Evolutionary conservation across 208 protist genomes (phyloP).

Genomic region (Crithidia sp.): DNA sequence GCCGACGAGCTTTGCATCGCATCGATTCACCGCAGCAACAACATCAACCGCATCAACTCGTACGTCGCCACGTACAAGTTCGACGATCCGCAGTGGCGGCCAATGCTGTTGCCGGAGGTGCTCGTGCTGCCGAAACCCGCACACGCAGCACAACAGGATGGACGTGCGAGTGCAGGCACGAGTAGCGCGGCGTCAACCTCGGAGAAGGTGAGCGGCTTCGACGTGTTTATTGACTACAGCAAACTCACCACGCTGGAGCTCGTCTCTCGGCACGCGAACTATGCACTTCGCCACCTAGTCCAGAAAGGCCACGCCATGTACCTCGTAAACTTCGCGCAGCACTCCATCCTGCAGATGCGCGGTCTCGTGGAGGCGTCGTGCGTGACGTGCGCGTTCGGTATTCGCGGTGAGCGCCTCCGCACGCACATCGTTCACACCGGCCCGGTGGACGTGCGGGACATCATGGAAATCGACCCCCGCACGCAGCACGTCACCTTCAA

Average conservation of each 20-base stretch:
- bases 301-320: conserved; percentile 91
- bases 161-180: background rate
- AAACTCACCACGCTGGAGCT: conserved; percentile 81
- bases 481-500: conserved; percentile 59
- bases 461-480: conserved; percentile 50
- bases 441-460: conserved; percentile 71
- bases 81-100: conserved; percentile 81
- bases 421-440: conserved; percentile 85
- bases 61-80: conserved; percentile 92
- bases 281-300: conserved; percentile 82
- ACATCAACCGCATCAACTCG: conserved; percentile 78
- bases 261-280: conserved; percentile 80
- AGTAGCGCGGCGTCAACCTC: conserved; percentile 4
- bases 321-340: conserved; percentile 73
- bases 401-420: conserved; percentile 78
- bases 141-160: background rate
- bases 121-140: conserved; percentile 36
- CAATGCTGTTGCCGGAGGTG: conserved; percentile 79
- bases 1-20: conserved; percentile 85
- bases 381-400: conserved; percentile 83
- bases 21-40: conserved; percentile 70
- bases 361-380: conserved; percentile 84
- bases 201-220: conserved; percentile 2
- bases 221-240: conserved; percentile 78
- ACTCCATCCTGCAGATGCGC: conserved; percentile 77